A percentile compares a stretch with the other conserved stretches of the same genome.
Conservation (phyloP, 2,329 filamentous ascomycete genomes). For the Thelonectria blattea region DNA sequence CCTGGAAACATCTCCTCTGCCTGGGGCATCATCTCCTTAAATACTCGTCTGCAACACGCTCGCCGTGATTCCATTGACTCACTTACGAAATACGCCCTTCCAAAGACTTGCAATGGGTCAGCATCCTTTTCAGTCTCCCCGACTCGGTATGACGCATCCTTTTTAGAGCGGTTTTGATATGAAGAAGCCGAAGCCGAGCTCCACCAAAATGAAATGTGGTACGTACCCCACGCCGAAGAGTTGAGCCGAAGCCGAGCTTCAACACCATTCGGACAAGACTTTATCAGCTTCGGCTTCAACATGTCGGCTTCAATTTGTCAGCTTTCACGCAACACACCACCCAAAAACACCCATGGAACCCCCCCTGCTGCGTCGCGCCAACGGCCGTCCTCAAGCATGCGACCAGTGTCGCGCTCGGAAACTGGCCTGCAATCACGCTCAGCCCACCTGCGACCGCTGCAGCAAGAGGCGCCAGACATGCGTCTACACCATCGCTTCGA, state of each 20-base stretch:
- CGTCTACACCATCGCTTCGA: constrained; percentile 40
- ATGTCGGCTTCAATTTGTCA: constrained; percentile 17
- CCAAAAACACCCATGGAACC: constrained; percentile 17
- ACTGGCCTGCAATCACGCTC: constrained; percentile 50
- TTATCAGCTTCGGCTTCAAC: constrained; percentile 12
- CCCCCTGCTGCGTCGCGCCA: constrained; percentile 35
- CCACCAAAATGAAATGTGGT: neutral
- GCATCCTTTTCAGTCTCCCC: constrained; percentile 23
- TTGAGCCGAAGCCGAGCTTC: constrained; percentile 24
- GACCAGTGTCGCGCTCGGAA: constrained; percentile 51
- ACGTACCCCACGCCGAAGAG: constrained; percentile 9
- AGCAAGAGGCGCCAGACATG: constrained; percentile 45
- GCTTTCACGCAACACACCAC: neutral
- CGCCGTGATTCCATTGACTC: constrained; percentile 27
- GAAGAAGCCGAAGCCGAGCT: constrained; percentile 13
- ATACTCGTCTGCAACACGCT: neutral
- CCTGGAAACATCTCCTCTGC: neutral
- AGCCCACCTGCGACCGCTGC: constrained; percentile 50
- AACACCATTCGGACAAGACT: neutral
- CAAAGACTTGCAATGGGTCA: constrained; percentile 25
- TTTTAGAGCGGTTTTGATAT: constrained; percentile 11
- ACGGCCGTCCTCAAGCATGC: constrained; percentile 39
- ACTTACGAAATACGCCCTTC: constrained; percentile 22
- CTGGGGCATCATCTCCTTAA: neutral
- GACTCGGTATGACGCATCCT: constrained; percentile 31